Conservation (phyloP, 306 rosid species). For the Chamaecrista fasciculata region DNA sequence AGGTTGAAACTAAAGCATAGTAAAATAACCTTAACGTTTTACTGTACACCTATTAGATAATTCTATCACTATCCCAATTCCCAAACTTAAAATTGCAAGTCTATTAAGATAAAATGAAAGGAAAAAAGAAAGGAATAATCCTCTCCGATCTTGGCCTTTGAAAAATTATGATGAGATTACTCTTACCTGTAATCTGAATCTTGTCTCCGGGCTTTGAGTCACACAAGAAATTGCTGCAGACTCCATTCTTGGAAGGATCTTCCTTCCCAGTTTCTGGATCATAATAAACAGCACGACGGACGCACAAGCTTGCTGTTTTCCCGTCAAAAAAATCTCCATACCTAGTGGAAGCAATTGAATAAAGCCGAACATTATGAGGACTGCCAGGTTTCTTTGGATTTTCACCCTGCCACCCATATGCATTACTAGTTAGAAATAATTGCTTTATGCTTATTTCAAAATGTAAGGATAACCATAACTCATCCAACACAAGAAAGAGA, state of each 20-base stretch:
- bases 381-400: constrained; percentile 93
- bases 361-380: constrained; percentile 83
- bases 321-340: constrained; percentile 92
- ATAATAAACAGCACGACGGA: constrained; percentile 92
- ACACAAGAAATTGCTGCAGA: constrained; percentile 90
- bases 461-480: background rate
- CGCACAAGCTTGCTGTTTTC: constrained; percentile 91
- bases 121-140: constrained; percentile 7
- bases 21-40: background rate
- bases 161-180: constrained; percentile 1
- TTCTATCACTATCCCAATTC: background rate
- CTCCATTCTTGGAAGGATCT: constrained; percentile 83
- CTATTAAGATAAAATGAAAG: background rate
- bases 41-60: background rate
- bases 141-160: background rate
- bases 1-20: background rate
- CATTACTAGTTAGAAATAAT: constrained; percentile 19
- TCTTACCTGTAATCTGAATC: constrained; percentile 79
- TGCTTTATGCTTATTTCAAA: constrained; percentile 30
- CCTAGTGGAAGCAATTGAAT: constrained; percentile 95
- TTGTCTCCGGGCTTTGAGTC: constrained; percentile 93
- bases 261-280: constrained; percentile 92
- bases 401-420: constrained; percentile 66
- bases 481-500: background rate
- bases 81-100: background rate